Base-by-base conservation (phyloP, 768 basidiomycete genomes). In the Coprinopsis sp. region DNA sequence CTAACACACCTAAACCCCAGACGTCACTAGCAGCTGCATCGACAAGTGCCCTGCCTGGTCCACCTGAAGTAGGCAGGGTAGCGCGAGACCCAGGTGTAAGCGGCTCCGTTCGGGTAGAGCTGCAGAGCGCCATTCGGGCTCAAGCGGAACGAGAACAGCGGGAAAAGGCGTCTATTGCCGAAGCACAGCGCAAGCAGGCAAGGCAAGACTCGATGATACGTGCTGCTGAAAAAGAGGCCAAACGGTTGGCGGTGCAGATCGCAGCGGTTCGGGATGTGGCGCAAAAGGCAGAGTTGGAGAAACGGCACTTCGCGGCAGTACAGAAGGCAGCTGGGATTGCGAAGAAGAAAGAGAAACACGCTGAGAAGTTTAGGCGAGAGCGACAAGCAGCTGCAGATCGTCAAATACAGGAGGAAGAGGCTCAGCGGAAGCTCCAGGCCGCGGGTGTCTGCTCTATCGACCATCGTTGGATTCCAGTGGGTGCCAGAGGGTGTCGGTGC, bases 61-160 rank as follows among this genome's bases (percentile, higher is more conserved):
- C n/a, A n/a, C 50, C 45, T 2, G 19, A 42, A 11, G 25, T 47
- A 16, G 11, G 30, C 16, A 38, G 46, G 6, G 52, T 23, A 3
- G 43, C 42, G 19, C 70, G 77, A 19, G 82, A 83, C 57, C 37
- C 67, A 16, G 82, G 75, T 0, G 78, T 84, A 3, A 54, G 70
- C 0, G 78, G 84, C 55, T 56, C 55, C 1, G 57, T 71, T 10
- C 84, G 83, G 83, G 22, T 51, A 8, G 65, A 76, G 50, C 61
- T 84, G 1, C 72, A 79, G 50, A 53, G 31, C 3, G 72, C 69
- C 52, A 69, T 67, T 46, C 50, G 53, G 37, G 64, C 62, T 5
- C 64, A 60, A 43, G 63, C 59, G 34, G 60, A 54, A 0, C 64
- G 57, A 3, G 62, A 51, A 8, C 54, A 60, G 58, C 58, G 13